These are phyloP conservation scores for Sporothrix sp. DNA, from an alignment of 2,329 filamentous ascomycete species.

Conservation along the genomic window DNA sequence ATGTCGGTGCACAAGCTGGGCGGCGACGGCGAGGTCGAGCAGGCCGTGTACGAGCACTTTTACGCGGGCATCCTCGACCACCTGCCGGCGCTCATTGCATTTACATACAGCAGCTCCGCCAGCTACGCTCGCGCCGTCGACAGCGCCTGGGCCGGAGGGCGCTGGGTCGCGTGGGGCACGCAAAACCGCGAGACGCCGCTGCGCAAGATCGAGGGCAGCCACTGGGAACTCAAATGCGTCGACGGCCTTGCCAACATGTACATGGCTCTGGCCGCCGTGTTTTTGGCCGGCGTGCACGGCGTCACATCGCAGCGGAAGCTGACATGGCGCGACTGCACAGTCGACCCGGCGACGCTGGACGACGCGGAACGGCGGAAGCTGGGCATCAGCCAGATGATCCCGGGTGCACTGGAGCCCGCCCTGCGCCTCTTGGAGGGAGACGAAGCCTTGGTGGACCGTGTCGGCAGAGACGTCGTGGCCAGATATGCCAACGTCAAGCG, in stretches of 20 bases:
- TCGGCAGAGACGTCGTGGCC: conserved; percentile 43
- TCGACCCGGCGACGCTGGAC: conserved; percentile 44
- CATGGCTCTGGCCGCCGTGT: conserved; percentile 51
- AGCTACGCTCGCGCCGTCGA: conserved; percentile 62
- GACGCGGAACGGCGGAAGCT: conserved; percentile 36
- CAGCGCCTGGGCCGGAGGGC: conserved; percentile 67
- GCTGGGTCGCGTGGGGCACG: conserved; percentile 71
- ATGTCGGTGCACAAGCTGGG: conserved; percentile 49
- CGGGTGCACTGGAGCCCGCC: conserved; percentile 44
- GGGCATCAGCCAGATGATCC: conserved; percentile 46
- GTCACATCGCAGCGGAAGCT: conserved; percentile 36
- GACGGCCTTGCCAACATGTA: conserved; percentile 76
- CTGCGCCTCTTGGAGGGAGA: conserved; percentile 42
- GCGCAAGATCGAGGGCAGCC: conserved; percentile 52
- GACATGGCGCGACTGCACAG: conserved; percentile 41
- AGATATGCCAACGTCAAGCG: conserved; percentile 51
- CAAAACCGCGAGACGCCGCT: conserved; percentile 71
- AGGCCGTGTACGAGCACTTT: conserved; percentile 48
- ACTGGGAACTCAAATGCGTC: conserved; percentile 72
- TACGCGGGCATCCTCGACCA: conserved; percentile 62
- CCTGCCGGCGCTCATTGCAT: conserved; percentile 55
- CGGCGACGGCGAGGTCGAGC: conserved; percentile 16
- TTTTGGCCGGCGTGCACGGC: conserved; percentile 51
- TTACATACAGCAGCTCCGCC: conserved; percentile 54
- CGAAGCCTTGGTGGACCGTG: conserved; percentile 31